Conservation (phyloP, 768 basidiomycete species). For the Boletus rex-veris region DNA sequence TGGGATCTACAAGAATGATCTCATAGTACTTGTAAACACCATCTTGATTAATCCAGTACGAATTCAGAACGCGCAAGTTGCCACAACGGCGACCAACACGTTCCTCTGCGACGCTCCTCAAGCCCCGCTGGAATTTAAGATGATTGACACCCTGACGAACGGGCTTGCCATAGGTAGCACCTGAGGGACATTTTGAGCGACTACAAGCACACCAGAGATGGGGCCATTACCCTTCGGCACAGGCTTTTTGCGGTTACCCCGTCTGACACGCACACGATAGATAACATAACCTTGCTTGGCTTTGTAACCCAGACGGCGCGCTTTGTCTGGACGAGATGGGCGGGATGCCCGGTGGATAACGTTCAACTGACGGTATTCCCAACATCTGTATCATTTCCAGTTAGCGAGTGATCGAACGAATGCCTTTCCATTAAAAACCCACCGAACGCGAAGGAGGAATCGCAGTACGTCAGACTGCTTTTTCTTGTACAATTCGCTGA, state of each 20-base stretch:
- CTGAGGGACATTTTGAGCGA: conserved; percentile 34
- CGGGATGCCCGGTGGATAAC: conserved; percentile 98
- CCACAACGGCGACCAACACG: conserved; percentile 95
- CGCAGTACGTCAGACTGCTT: conserved; percentile 97
- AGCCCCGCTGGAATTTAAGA: conserved; percentile 93
- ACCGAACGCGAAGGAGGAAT: conserved; percentile 96
- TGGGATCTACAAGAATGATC: conserved; percentile 96
- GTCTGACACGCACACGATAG: conserved; percentile 95
- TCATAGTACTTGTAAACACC: conserved; percentile 99
- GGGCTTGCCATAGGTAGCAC: conserved; percentile 98
- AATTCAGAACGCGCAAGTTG: conserved; percentile 94
- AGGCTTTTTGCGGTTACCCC: conserved; percentile 99
- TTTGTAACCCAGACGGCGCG: conserved; percentile 97
- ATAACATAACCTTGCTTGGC: conserved; percentile 99
- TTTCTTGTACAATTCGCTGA: conserved; percentile 97
- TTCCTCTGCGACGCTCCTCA: conserved; percentile 95
- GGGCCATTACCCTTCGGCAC: conserved; percentile 81
- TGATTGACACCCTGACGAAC: conserved; percentile 99
- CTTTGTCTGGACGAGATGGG: conserved; percentile 98
- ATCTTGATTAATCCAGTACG: conserved; percentile 99
- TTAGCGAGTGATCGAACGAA: conserved; percentile 2
- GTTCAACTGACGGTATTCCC: conserved; percentile 98
- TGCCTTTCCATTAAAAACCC: conserved; percentile 28
- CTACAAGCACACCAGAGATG: neutral
- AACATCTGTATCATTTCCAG: conserved; percentile 56